Conservation (phyloP, 495 filamentous ascomycete species). For the Cercophora samala region DNA sequence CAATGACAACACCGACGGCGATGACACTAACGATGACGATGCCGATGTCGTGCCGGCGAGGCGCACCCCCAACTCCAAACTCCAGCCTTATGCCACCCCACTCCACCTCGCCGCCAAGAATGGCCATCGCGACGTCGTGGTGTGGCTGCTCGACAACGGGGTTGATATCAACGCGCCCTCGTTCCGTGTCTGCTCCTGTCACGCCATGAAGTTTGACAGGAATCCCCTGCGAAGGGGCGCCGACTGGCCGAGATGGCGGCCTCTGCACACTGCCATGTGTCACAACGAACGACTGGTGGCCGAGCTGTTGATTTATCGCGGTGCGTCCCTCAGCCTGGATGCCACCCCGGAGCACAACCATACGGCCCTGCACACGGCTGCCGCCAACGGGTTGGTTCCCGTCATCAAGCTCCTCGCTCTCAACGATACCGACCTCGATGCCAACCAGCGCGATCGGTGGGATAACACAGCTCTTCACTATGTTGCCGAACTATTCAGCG, state of each 20-base stretch:
- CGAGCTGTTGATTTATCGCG: conserved; percentile 34
- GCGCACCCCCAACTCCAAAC: conserved; percentile 10
- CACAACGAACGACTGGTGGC: conserved; percentile 29
- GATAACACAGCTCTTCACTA: conserved; percentile 32
- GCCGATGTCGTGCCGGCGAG: conserved; percentile 11
- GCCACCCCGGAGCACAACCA: conserved; percentile 20
- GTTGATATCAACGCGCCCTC: conserved; percentile 32
- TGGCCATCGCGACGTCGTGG: conserved; percentile 32
- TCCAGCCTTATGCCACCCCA: conserved; percentile 26
- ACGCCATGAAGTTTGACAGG: conserved; percentile 19
- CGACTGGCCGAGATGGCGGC: conserved; percentile 30
- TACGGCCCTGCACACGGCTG: conserved; percentile 31
- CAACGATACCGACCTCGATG: conserved; percentile 22
- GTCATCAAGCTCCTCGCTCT: conserved; percentile 31
- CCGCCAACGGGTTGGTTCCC: conserved; percentile 26
- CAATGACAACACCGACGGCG: conserved; percentile 7
- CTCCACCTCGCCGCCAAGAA: conserved; percentile 35
- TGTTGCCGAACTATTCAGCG: conserved; percentile 21
- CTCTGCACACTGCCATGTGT: conserved; percentile 40
- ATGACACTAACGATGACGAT: conserved; percentile 5
- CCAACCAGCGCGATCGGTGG: conserved; percentile 25
- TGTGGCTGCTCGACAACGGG: conserved; percentile 34
- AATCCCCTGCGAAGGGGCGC: conserved; percentile 15
- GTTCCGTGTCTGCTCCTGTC: conserved; percentile 30
- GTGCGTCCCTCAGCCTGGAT: conserved; percentile 31